Conservation (phyloP, 495 filamentous ascomycete species). For the Penicillium flavigenum region DNA sequence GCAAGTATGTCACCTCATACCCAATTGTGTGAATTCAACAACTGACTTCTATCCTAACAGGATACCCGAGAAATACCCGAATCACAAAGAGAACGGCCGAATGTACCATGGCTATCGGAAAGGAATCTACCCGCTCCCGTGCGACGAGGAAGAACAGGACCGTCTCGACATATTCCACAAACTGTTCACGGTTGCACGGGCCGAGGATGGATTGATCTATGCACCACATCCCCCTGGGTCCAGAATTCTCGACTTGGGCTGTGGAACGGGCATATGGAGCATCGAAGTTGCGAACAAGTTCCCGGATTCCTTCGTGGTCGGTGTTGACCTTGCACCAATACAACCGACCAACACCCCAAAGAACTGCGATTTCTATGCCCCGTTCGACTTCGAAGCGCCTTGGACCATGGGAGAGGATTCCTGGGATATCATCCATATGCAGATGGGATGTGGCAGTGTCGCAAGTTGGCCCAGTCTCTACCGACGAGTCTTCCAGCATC, state of each 20-base stretch:
- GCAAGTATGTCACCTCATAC: slow-evolving; percentile 33
- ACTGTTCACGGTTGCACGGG: slow-evolving; percentile 66
- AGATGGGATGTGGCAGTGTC: slow-evolving; percentile 79
- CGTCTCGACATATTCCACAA: slow-evolving; percentile 79
- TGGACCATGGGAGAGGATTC: slow-evolving; percentile 74
- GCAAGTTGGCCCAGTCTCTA: slow-evolving; percentile 76
- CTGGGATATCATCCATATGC: slow-evolving; percentile 85
- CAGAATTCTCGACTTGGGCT: slow-evolving; percentile 77
- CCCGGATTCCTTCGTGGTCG: slow-evolving; percentile 61
- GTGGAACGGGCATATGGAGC: slow-evolving; percentile 88
- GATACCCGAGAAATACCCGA: slow-evolving; percentile 35
- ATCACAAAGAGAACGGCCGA: slow-evolving; percentile 48
- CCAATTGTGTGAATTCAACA: slow-evolving; percentile 1
- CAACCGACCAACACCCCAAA: slow-evolving; percentile 73
- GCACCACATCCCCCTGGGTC: slow-evolving; percentile 52
- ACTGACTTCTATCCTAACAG: slow-evolving; percentile 30
- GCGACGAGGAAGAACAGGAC: slow-evolving; percentile 65
- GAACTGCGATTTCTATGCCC: slow-evolving; percentile 65
- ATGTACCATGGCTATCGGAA: slow-evolving; percentile 50
- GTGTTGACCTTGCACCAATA: slow-evolving; percentile 76
- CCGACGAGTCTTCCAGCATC: slow-evolving; percentile 67
- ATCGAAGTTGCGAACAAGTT: slow-evolving; percentile 80
- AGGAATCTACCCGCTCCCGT: slow-evolving; percentile 52
- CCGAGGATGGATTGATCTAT: slow-evolving; percentile 49
- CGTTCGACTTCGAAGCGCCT: slow-evolving; percentile 76